Evolutionary conservation across 202 grass and related monocot species (phyloP).

Genomic region (Carex sylvatica): DNA sequence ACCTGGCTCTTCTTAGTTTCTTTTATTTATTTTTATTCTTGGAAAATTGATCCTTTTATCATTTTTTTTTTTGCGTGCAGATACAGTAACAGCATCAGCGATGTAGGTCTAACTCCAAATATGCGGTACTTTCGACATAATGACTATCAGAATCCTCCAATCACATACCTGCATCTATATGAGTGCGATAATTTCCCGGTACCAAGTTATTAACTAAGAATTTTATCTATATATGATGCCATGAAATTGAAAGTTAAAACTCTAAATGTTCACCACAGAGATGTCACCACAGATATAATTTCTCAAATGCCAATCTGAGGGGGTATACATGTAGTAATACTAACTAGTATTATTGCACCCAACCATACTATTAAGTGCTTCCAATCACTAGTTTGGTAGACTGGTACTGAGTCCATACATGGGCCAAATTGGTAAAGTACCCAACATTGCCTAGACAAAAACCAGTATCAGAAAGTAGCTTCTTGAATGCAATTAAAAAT

Average conservation of each 20-base stretch:
- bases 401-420: not conserved
- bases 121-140: slow-evolving; percentile 39
- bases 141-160: not conserved
- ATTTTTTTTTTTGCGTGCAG: slow-evolving; percentile 30
- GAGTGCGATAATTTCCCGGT: slow-evolving; percentile 59
- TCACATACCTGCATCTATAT: slow-evolving; percentile 53
- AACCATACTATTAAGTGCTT: not conserved
- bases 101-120: slow-evolving; percentile 44
- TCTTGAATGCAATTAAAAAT: not conserved
- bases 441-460: not conserved
- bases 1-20: not conserved
- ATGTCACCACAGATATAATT: not conserved
- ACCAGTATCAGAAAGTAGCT: not conserved
- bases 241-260: not conserved
- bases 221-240: no score
- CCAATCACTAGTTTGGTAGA: not conserved
- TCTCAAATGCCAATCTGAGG: not conserved
- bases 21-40: not conserved
- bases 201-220: not conserved
- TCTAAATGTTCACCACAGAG: not conserved
- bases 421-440: no score
- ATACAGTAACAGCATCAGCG: slow-evolving; percentile 53
- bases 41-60: not conserved
- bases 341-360: not conserved
- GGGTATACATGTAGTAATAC: not conserved